Base-by-base conservation (phyloP, 768 basidiomycete genomes). In the Filobasidium floriforme region DNA sequence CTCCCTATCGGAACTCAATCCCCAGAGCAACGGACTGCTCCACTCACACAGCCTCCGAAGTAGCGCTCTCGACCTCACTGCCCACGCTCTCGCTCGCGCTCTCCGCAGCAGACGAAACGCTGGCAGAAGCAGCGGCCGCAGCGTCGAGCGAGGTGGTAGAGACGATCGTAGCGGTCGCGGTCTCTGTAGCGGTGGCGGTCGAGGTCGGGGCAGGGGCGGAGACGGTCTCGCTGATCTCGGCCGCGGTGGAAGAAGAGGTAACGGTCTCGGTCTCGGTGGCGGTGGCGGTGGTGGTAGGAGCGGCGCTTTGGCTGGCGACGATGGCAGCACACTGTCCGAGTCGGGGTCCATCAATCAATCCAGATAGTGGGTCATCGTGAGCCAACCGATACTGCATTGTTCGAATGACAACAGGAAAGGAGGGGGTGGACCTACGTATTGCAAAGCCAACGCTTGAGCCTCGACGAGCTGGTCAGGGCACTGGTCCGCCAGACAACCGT, bases 11-110 rank as follows among this genome's bases (percentile, higher is more conserved):
- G n/a, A n/a, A n/a, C n/a, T n/a, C n/a, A n/a, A n/a, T n/a, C n/a
- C n/a, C n/a, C n/a, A n/a, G n/a, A n/a, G n/a, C n/a, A n/a, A n/a
- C n/a, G n/a, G n/a, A n/a, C n/a, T n/a, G n/a, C n/a, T n/a, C n/a
- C n/a, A 57, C 54, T 57, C 26, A 57, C 54, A 15, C 19, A 24
- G 24, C 46, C 46, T 51, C 46, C 46, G 46, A 51, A 51, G 5
- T 24, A 32, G 26, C 54, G 26, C 54, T 57, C 22, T 32, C 29
- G 6, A 24, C 29, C 14, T 24, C 54, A 4, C 54, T 26, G 3
- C 46, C 46, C 12, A 51, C 18, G 12, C 18, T 24, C 46, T 18
- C 4, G 12, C 46, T 51, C 46, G 24, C 32, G 32, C 32, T 37
- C 32, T 37, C 32, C 32, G 32, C 32, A 37, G 32, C 18, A 4